phyloP scores from a whole-genome alignment of 2,329 filamentous ascomycete species.

The Periconia digitata region DNA sequence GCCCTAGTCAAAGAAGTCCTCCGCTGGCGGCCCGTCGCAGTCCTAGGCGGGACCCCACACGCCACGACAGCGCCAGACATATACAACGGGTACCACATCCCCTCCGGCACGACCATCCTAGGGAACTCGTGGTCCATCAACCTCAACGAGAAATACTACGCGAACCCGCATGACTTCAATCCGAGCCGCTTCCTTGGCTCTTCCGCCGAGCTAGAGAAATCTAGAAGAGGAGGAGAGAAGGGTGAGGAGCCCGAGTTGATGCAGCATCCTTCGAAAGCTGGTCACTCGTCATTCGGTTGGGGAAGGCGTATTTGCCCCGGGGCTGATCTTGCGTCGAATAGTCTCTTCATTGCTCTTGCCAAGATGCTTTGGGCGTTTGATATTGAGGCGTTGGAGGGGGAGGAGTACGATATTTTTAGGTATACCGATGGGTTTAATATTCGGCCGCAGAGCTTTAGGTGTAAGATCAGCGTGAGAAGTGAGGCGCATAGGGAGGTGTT shows the following conservation, averaged over 20 bases:
- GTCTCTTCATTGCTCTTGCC: constrained; percentile 35
- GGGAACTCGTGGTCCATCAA: constrained; percentile 51
- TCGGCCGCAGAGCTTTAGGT: constrained; percentile 39
- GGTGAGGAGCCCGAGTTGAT: no score
- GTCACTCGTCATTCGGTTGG: constrained; percentile 41
- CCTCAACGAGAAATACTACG: constrained; percentile 45
- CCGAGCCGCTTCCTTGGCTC: constrained; percentile 48
- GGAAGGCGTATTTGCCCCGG: constrained; percentile 37
- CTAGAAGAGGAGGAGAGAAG: constrained; percentile 21
- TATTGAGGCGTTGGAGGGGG: constrained; percentile 31
- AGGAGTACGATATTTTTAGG: constrained; percentile 42
- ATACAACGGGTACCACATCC: constrained; percentile 54
- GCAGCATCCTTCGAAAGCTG: constrained; percentile 31
- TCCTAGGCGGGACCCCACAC: constrained; percentile 51
- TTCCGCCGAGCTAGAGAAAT: constrained; percentile 18
- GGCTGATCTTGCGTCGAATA: constrained; percentile 32
- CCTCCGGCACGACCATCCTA: constrained; percentile 50
- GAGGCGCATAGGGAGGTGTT: constrained; percentile 31
- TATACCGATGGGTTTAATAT: constrained; percentile 48
- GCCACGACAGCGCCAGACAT: constrained; percentile 52
- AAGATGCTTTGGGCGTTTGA: constrained; percentile 42
- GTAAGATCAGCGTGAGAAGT: constrained; percentile 37
- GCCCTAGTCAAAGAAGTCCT: constrained; percentile 43
- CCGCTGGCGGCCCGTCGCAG: constrained; percentile 43
- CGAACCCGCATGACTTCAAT: constrained; percentile 43